phyloP scores from a whole-genome alignment of 2,329 filamentous ascomycete species.

The Pseudogymnoascus sp. region DNA sequence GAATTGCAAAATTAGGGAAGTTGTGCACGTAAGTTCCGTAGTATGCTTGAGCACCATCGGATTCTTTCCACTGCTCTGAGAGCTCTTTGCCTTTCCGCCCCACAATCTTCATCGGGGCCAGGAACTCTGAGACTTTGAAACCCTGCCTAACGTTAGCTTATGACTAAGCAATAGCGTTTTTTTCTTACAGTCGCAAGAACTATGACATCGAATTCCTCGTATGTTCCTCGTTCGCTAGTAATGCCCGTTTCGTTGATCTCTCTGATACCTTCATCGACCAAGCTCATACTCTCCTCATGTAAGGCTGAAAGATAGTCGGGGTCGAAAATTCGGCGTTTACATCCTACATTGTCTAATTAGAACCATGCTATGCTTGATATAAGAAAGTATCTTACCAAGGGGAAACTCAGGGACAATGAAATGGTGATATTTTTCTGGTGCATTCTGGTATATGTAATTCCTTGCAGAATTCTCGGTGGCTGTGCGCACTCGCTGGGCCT shows the following conservation, averaged over 20 bases:
- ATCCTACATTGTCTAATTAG: slow-evolving; percentile 16
- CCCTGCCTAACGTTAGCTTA: neutral
- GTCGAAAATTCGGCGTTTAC: slow-evolving; percentile 27
- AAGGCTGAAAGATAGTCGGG: slow-evolving; percentile 23
- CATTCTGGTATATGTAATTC: neutral
- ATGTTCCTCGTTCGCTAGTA: slow-evolving; percentile 2
- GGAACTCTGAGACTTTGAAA: slow-evolving; percentile 29
- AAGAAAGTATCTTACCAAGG: slow-evolving; percentile 2
- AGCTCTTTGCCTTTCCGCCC: slow-evolving; percentile 20
- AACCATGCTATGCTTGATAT: neutral
- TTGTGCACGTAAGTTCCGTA: slow-evolving; percentile 22
- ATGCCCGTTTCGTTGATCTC: slow-evolving; percentile 12
- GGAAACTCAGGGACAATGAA: slow-evolving; percentile 12
- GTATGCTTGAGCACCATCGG: slow-evolving; percentile 27
- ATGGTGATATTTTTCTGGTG: slow-evolving; percentile 8
- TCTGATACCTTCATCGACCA: slow-evolving; percentile 12
- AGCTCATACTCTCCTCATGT: slow-evolving; percentile 5
- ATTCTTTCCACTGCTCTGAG: slow-evolving; percentile 26
- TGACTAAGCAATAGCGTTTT: slow-evolving; percentile 9
- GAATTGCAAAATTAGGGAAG: slow-evolving; percentile 24
- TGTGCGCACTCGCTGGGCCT: slow-evolving; percentile 12
- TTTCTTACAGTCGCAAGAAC: slow-evolving; percentile 14
- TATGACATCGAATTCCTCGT: slow-evolving; percentile 15
- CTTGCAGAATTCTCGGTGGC: neutral
- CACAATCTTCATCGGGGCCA: slow-evolving; percentile 27